Conservation (phyloP, 768 basidiomycete species). For the Collybia sordida region DNA sequence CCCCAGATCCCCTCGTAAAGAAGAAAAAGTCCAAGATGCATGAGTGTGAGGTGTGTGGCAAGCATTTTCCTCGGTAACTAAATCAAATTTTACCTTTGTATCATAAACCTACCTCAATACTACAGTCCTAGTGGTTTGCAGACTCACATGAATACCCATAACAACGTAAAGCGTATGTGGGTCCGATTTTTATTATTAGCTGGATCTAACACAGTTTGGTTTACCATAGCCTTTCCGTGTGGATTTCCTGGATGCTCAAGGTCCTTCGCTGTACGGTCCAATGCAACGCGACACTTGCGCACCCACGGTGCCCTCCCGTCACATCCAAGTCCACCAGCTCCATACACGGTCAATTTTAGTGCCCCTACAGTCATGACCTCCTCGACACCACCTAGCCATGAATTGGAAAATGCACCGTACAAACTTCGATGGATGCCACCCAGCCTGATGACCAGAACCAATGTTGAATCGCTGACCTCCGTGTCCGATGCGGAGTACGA, state of each 20-base stretch:
- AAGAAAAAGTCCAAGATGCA: conserved; percentile 59
- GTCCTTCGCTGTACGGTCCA: conserved; percentile 76
- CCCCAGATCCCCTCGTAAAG: conserved; percentile 17
- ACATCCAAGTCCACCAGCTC: conserved; percentile 7
- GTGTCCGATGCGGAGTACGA: conserved; percentile 24
- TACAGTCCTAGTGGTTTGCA: conserved; percentile 51
- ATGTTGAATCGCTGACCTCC: conserved; percentile 20
- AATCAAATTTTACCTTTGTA: too few relatives aligned
- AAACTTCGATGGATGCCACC: conserved; percentile 44
- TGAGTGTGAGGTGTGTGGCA: conserved; percentile 45
- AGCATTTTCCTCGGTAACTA: conserved; percentile 47
- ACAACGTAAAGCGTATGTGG: conserved; percentile 48
- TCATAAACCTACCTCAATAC: neutral
- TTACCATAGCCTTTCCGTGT: conserved; percentile 46
- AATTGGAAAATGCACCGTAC: conserved; percentile 17
- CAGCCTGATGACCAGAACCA: conserved; percentile 29
- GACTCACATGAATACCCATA: conserved; percentile 62
- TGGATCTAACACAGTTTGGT: neutral
- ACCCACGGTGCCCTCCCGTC: conserved; percentile 58
- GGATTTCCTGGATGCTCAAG: conserved; percentile 60
- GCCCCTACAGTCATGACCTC: conserved; percentile 32
- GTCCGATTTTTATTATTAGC: neutral
- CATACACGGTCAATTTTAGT: conserved; percentile 39
- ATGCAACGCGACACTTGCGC: conserved; percentile 76
- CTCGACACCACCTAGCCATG: conserved; percentile 7